Percentiles rank a stretch among this genome's conserved stretches.
Evolutionary conservation across 2,329 filamentous ascomycete species (phyloP).

Genomic region (Talaromyces pinophilus): DNA sequence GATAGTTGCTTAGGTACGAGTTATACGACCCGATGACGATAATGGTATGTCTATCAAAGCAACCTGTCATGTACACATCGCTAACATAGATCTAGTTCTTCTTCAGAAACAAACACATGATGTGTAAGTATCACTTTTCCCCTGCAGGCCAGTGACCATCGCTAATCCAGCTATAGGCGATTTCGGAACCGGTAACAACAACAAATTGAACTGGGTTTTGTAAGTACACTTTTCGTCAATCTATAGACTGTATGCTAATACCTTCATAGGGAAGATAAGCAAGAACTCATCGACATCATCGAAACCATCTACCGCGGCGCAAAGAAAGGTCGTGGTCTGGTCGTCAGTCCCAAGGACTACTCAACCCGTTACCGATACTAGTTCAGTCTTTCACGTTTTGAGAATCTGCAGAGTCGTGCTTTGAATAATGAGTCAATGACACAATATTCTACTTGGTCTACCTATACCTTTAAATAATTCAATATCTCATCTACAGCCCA

Average conservation of each 20-base stretch:
- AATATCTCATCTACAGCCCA: slow-evolving; percentile 70
- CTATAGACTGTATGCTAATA: neutral
- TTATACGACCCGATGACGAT: slow-evolving; percentile 76
- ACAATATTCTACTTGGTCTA: slow-evolving; percentile 1
- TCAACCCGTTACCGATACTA: slow-evolving; percentile 70
- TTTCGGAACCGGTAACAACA: slow-evolving; percentile 97
- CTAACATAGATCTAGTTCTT: slow-evolving; percentile 63
- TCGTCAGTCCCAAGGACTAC: slow-evolving; percentile 87
- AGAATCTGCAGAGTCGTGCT: neutral
- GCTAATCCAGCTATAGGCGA: slow-evolving; percentile 50
- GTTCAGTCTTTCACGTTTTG: slow-evolving; percentile 1
- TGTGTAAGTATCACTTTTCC: slow-evolving; percentile 32
- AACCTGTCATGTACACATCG: neutral
- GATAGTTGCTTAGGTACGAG: slow-evolving; percentile 20
- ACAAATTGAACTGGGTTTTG: slow-evolving; percentile 94
- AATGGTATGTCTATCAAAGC: slow-evolving; percentile 52
- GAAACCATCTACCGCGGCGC: slow-evolving; percentile 98
- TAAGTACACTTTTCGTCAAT: slow-evolving; percentile 8
- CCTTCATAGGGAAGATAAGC: slow-evolving; percentile 72
- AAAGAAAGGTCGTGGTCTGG: slow-evolving; percentile 94
- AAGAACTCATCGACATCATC: slow-evolving; percentile 97
- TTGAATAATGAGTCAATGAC: neutral
- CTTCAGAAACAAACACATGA: slow-evolving; percentile 98
- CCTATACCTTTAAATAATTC: slow-evolving; percentile 29
- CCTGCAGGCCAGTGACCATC: neutral